Evolutionary conservation across 345 rosid genomes (phyloP), one percentile per base, ranked within the genome.

Genomic region (Populus simonii): DNA sequence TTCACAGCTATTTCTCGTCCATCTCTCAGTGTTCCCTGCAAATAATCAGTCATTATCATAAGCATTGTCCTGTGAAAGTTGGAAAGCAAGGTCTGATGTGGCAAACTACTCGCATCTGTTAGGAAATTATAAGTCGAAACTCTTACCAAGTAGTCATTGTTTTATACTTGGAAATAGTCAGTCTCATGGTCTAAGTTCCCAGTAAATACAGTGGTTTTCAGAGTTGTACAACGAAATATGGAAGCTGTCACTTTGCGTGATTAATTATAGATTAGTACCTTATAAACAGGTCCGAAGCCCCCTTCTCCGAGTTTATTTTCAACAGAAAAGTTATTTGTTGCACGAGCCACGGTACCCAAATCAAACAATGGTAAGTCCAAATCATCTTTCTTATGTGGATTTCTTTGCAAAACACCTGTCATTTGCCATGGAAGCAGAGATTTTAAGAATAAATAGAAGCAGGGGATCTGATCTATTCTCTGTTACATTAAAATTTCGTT

Each of bases 1-100:
- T 86, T 83, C 59, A 77, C 83, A 0, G 83, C 85, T 38, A 83
- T 73, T 23, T 71, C 74, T 77, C 80, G 81, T 18, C 83, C 86
- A 35, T 74, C 78, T 22, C 20, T n/a, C 35, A 86, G 63, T 8
- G 25, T 79, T 36, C 88, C 88, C 84, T 82, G 76, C 9, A 10
- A 20, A 36, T 20, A 23, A 76, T 3, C 29, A 53, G 29, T 36
- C 29, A 7, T 8, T 22, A 66, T 25, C 39, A 23, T 20, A 23
- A 22, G 20, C 3, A 35, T 67, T 35, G n/a, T 7, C 23, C 38
- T 4, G 23, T 68, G 47, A 38, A 68, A 68, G n/a, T 22, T 68
- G 12, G 45, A 9, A 68, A 38, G 20, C 45, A 36, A 9, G 41
- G 39, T 20, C 5, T 7, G 33, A 11, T 65, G 3, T 5, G 15